These are phyloP conservation scores for Saxophila tyrrhenica DNA, from an alignment of 495 filamentous ascomycete genomes.

Conservation along the genomic window DNA sequence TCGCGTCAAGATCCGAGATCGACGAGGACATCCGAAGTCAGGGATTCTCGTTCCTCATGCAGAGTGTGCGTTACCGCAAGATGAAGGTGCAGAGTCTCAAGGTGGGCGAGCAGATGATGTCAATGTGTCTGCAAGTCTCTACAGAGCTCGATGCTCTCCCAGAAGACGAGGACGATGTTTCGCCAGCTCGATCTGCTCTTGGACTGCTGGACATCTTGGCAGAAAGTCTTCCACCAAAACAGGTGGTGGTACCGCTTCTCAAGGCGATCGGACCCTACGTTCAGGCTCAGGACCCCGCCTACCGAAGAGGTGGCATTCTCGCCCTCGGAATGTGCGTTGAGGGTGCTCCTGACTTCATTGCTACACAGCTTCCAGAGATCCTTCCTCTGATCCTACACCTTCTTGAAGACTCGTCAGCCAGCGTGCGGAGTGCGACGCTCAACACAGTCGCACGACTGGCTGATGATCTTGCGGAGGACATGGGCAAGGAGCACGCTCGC, in stretches of 20 bases:
- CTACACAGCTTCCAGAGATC: constrained; percentile 73
- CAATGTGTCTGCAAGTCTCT: constrained; percentile 73
- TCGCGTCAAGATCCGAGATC: constrained; percentile 59
- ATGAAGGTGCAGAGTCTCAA: constrained; percentile 85
- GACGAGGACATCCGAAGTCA: constrained; percentile 80
- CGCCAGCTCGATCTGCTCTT: constrained; percentile 77
- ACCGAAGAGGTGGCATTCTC: constrained; percentile 80
- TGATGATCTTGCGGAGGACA: constrained; percentile 83
- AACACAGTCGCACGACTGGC: constrained; percentile 78
- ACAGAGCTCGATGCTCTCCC: constrained; percentile 69
- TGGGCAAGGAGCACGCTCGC: constrained; percentile 67
- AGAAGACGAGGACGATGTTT: constrained; percentile 71
- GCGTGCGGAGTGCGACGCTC: constrained; percentile 76
- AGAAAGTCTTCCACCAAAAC: constrained; percentile 75
- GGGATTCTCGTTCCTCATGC: constrained; percentile 86
- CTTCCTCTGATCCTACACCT: constrained; percentile 78
- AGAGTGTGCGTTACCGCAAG: constrained; percentile 80
- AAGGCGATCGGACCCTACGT: constrained; percentile 74
- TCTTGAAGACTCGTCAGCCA: constrained; percentile 66
- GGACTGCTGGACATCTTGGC: constrained; percentile 81
- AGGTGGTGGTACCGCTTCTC: constrained; percentile 87
- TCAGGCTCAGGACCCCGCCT: constrained; percentile 56
- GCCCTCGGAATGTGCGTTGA: constrained; percentile 90
- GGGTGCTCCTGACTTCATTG: constrained; percentile 91
- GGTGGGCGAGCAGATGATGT: constrained; percentile 74